phyloP scores from a whole-genome alignment of 768 basidiomycete species.

The Boletellus sp. region DNA sequence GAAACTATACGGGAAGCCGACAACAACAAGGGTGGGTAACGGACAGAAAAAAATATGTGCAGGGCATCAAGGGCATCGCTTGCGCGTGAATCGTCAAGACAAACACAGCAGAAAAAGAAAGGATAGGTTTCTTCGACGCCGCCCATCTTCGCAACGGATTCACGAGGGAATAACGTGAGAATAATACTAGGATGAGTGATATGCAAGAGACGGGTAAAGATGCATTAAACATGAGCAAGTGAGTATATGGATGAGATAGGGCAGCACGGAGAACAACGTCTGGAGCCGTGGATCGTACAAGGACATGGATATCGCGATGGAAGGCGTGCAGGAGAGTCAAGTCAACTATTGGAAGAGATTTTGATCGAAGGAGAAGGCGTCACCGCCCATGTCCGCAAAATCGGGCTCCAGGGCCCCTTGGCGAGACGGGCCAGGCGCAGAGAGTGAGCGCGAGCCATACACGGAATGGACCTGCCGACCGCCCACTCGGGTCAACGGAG shows the following conservation, averaged over 20 bases:
- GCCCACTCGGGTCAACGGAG: conserved; percentile 22
- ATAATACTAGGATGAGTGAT: conserved; percentile 26
- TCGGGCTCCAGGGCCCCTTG: conserved; percentile 35
- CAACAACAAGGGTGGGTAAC: conserved; percentile 14
- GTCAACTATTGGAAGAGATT: conserved; percentile 46
- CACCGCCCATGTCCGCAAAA: conserved; percentile 38
- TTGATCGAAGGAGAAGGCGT: conserved; percentile 41
- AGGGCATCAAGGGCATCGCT: conserved; percentile 27
- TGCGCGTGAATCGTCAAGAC: conserved; percentile 24
- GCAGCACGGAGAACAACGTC: conserved; percentile 29
- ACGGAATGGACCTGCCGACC: conserved; percentile 24
- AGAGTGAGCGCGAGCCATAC: conserved; percentile 41
- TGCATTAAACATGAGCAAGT: conserved; percentile 27
- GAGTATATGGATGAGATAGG: conserved; percentile 25
- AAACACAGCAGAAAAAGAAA: conserved; percentile 13
- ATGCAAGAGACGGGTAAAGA: conserved; percentile 35
- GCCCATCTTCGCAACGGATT: conserved; percentile 14
- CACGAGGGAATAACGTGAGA: conserved; percentile 16
- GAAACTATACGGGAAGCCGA: conserved; percentile 19
- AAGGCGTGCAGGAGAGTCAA: conserved; percentile 14
- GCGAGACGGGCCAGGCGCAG: conserved; percentile 36
- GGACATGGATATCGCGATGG: conserved; percentile 17
- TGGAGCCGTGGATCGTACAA: conserved; percentile 20
- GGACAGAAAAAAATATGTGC: conserved; percentile 12
- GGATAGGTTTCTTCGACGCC: conserved; percentile 8